These are phyloP conservation scores for Zea luxurians DNA, from an alignment of 176 grass and related monocot species.

Conservation along the genomic window DNA sequence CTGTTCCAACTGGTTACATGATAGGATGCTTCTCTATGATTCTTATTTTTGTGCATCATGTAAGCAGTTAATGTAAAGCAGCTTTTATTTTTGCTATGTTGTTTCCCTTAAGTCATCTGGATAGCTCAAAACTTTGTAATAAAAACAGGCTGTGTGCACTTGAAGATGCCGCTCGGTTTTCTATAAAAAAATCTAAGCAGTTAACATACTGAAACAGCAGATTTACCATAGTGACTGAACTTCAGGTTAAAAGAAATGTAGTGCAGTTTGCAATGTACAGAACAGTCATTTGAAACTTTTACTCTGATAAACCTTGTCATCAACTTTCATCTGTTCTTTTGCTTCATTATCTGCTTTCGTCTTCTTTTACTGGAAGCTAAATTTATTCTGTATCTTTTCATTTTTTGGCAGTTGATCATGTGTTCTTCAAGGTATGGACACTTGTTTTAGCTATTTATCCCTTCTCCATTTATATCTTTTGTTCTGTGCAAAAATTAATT, in stretches of 20 bases:
- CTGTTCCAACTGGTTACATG: background rate
- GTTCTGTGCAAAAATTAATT: constrained; percentile 15
- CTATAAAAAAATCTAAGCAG: background rate
- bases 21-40: constrained; percentile 13
- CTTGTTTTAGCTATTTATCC: constrained; percentile 23
- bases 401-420: constrained; percentile 74
- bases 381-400: constrained; percentile 12
- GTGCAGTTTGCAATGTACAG: background rate
- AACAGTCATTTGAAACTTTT: background rate
- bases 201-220: constrained; percentile 18
- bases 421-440: constrained; percentile 79
- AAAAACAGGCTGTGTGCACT: background rate
- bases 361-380: constrained; percentile 27
- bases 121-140: background rate
- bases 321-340: constrained; percentile 17
- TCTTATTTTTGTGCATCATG: constrained; percentile 8
- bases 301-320: background rate
- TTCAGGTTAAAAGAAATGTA: constrained; percentile 15
- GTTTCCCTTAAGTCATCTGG: background rate
- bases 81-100: background rate
- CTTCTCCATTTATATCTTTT: background rate
- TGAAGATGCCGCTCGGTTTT: background rate
- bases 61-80: background rate
- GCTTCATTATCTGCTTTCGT: constrained; percentile 12
- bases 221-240: background rate